Evolutionary conservation across 345 rosid species (phyloP).

Genomic region (Syzygium jambos): DNA sequence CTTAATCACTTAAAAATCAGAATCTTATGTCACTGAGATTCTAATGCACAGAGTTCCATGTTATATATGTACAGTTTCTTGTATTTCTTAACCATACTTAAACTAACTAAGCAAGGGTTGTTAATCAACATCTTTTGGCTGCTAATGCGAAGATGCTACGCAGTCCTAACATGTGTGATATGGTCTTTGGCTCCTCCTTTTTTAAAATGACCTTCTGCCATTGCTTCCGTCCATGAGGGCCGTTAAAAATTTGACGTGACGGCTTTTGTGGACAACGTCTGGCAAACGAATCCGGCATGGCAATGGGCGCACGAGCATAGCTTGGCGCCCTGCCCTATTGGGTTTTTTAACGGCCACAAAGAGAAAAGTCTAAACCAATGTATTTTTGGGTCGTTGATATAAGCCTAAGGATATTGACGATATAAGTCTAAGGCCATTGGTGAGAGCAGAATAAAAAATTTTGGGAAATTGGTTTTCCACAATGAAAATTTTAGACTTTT

Average conservation of each 20-base stretch:
- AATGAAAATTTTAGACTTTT: neutral
- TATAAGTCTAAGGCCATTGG: neutral
- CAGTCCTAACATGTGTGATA: neutral
- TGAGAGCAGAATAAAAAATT: neutral
- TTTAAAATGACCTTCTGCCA: neutral
- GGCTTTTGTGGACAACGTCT: neutral
- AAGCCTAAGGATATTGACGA: neutral
- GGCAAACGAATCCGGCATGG: neutral
- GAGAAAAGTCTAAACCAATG: neutral
- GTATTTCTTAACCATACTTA: neutral
- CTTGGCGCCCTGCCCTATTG: fast-evolving
- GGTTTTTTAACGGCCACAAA: neutral
- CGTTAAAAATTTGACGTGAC: neutral
- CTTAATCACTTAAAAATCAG: neutral
- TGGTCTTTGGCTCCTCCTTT: neutral
- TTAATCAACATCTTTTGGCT: neutral
- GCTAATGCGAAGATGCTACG: neutral
- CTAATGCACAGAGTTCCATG: neutral
- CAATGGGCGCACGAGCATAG: neutral
- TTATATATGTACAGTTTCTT: neutral
- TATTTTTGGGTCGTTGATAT: fast-evolving
- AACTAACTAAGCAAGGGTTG: neutral
- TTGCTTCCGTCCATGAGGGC: neutral
- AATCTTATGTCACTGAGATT: neutral
- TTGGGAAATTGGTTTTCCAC: neutral